phyloP scores from a whole-genome alignment of 129 eudicot genomes.

The Saussurea involucrata region DNA sequence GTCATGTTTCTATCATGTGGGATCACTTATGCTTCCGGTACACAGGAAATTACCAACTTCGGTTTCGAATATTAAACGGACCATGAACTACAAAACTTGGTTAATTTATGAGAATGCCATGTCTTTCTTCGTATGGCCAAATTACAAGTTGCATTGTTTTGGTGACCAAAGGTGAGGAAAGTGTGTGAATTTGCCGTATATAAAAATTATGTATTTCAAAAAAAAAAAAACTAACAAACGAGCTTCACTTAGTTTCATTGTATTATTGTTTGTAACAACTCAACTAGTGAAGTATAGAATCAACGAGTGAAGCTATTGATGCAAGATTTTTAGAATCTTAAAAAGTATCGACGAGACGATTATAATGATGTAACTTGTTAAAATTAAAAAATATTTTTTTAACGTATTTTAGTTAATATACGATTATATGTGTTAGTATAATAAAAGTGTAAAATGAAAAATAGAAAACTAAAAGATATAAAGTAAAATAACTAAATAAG shows the following conservation, averaged over 20 bases:
- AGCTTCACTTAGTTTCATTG: not conserved
- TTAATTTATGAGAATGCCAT: not conserved
- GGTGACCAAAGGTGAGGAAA: no score
- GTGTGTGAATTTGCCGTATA: no score
- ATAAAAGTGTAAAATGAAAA: no score
- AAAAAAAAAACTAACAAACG: no score
- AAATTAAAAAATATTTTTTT: no score
- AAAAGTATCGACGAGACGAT: no score
- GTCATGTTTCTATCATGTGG: slow-evolving; percentile 17
- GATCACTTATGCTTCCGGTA: not conserved
- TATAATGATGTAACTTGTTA: no score
- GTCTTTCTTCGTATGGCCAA: not conserved
- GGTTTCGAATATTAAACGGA: not conserved
- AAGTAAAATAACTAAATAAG: no score
- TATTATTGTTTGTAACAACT: not conserved
- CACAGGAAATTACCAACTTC: not conserved
- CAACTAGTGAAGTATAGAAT: not conserved
- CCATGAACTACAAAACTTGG: not conserved
- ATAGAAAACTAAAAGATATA: no score
- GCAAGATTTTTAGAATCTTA: not conserved
- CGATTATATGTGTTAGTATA: no score
- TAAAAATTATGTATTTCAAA: no score
- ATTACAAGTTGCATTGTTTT: not conserved
- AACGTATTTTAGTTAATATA: no score
- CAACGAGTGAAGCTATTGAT: not conserved